These are phyloP conservation scores for Piedraia hortae DNA, from an alignment of 2,329 filamentous ascomycete genomes.

Conservation along the genomic window DNA sequence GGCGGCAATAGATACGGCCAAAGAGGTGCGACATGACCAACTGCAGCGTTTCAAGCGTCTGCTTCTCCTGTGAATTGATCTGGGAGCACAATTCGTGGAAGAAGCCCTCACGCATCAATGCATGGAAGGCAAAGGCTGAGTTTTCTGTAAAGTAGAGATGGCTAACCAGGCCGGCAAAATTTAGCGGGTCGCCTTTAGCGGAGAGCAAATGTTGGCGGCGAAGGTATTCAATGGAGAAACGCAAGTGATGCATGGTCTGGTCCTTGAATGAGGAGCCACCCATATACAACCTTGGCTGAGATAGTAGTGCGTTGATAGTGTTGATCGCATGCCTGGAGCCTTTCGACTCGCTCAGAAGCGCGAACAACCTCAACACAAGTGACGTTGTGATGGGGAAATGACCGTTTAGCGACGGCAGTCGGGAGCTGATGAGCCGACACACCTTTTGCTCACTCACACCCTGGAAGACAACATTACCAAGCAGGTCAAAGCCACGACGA, in stretches of 20 bases:
- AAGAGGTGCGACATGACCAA: constrained; percentile 46
- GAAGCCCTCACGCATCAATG: constrained; percentile 41
- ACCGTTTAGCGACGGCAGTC: constrained; percentile 44
- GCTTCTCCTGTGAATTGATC: constrained; percentile 23
- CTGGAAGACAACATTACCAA: constrained; percentile 60
- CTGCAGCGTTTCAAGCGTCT: constrained; percentile 31
- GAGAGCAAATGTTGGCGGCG: constrained; percentile 39
- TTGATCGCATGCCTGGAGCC: constrained; percentile 32
- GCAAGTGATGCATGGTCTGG: constrained; percentile 45
- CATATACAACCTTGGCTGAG: constrained; percentile 41
- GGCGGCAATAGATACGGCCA: constrained; percentile 26
- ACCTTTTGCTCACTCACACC: constrained; percentile 32
- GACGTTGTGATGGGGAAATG: constrained; percentile 57
- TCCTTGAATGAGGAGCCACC: constrained; percentile 40
- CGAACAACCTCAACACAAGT: constrained; percentile 39
- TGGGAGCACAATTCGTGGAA: constrained; percentile 35
- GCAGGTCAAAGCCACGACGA: constrained; percentile 50
- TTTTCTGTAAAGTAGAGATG: constrained; percentile 57
- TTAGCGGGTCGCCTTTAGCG: constrained; percentile 32
- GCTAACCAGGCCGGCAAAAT: constrained; percentile 42
- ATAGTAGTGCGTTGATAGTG: constrained; percentile 37
- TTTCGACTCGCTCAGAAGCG: constrained; percentile 36
- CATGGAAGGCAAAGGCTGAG: constrained; percentile 49
- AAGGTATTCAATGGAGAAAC: constrained; percentile 60
- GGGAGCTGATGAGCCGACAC: constrained; percentile 41